Evolutionary conservation across 2,329 filamentous ascomycete species (phyloP).

Genomic region (Didymella glomerata): DNA sequence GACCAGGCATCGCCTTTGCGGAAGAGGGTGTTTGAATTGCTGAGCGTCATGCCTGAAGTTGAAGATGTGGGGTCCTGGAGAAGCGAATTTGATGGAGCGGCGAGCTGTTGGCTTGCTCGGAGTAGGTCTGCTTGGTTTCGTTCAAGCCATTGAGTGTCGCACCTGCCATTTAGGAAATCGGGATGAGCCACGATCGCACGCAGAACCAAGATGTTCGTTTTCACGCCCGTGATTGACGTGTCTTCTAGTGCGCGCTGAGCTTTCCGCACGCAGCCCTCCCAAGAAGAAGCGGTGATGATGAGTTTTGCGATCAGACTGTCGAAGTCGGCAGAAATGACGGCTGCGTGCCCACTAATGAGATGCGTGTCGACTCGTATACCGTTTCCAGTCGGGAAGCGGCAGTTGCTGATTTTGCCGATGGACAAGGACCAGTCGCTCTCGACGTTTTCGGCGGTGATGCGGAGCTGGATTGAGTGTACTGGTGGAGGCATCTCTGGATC

Average conservation of each 20-base stretch:
- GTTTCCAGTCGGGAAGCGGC: constrained; percentile 65
- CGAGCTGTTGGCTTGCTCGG: constrained; percentile 28
- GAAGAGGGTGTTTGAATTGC: constrained; percentile 57
- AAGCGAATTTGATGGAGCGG: constrained; percentile 8
- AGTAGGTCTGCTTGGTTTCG: constrained; percentile 56
- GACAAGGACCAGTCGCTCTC: constrained; percentile 63
- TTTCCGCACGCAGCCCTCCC: constrained; percentile 63
- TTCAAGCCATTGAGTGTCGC: constrained; percentile 68
- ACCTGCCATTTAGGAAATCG: constrained; percentile 59
- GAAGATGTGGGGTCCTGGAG: neutral
- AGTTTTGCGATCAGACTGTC: constrained; percentile 68
- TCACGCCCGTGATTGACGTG: constrained; percentile 63
- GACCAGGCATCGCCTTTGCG: constrained; percentile 68
- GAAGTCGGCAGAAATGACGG: constrained; percentile 63
- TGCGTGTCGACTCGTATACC: constrained; percentile 67
- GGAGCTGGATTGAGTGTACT: constrained; percentile 63
- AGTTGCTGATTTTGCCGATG: constrained; percentile 66
- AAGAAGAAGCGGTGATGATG: constrained; percentile 63
- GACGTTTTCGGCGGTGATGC: constrained; percentile 66
- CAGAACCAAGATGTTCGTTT: constrained; percentile 66
- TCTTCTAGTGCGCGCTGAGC: constrained; percentile 65
- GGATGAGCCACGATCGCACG: constrained; percentile 61
- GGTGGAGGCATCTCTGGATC: constrained; percentile 51
- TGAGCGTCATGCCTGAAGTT: constrained; percentile 16
- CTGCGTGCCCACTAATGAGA: constrained; percentile 54